phyloP scores from a whole-genome alignment of 306 rosid genomes.

The Fagus crenata region DNA sequence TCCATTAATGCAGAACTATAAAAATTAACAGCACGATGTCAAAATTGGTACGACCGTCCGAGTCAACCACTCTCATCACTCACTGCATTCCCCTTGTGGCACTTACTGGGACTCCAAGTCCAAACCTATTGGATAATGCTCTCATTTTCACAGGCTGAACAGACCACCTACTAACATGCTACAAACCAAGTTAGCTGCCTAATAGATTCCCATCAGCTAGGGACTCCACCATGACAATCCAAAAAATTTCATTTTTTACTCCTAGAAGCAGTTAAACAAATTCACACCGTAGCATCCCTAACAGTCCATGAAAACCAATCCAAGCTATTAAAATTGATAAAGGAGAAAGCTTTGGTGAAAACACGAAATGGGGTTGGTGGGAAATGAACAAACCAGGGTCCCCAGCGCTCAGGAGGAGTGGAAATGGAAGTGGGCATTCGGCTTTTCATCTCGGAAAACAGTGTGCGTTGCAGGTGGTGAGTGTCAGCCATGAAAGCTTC shows the following conservation, averaged over 20 bases:
- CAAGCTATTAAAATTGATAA: background rate
- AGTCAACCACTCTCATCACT: background rate
- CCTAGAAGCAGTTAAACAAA: background rate
- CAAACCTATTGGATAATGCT: background rate
- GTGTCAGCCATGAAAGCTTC: slow-evolving; percentile 80
- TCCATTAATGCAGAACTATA: background rate
- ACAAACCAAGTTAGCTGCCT: background rate
- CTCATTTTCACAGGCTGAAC: background rate
- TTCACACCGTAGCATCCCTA: background rate
- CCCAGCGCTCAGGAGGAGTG: slow-evolving; percentile 93
- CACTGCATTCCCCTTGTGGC: background rate
- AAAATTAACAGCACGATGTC: background rate
- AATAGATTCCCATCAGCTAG: background rate
- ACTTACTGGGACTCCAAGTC: background rate
- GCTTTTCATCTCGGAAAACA: slow-evolving; percentile 70
- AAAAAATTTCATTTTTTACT: background rate
- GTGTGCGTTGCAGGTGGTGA: slow-evolving; percentile 38
- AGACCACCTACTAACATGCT: background rate
- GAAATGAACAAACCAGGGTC: slow-evolving; percentile 69
- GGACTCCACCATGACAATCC: background rate
- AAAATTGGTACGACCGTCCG: background rate
- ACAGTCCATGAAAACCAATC: background rate
- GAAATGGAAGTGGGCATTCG: slow-evolving; percentile 66
- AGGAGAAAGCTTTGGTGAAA: background rate
- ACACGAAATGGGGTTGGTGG: slow-evolving; percentile 13